Evolutionary conservation across 306 rosid genomes (phyloP), one percentile per base, ranked within the genome.

Genomic region (Malus orientalis): DNA sequence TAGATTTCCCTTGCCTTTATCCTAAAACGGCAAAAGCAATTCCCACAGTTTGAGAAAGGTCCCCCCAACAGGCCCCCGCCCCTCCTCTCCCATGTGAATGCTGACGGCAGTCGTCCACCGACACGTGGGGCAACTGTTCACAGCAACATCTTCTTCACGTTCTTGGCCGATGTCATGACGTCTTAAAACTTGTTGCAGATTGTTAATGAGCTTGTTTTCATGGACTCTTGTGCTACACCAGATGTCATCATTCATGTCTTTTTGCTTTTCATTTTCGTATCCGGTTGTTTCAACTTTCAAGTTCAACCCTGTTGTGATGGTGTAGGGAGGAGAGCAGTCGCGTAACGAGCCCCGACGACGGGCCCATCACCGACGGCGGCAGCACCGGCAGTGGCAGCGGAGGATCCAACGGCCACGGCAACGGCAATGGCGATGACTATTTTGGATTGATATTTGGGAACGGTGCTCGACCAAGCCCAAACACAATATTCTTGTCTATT

Each of bases 381-480:
- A 82, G 83, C 74, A 81, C 78, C 72, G 68, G 67, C 82, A 80
- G 57, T 15, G 92, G 91, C 59, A 75, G 40, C 12, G 83, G 53
- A 36, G 84, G 81, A 4, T 80, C 90, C 68, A 47, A 76, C 76
- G 76, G 80, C 53, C 85, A 72, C 12, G 10, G 42, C 70, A 54
- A 76, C 76, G 90, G 80, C 38, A 96, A 87, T 0, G 93, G 86
- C 87, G 97, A 86, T 0, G 93, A 89, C 87, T 88, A 79, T 79
- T 92, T 92, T 23, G 97, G 97, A 57, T 91, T 92, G 96, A 88
- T 92, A 79, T 91, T 96, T 66, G 87, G 83, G 55, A 87, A 85
- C 49, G 78, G 82, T 22, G 76, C 93, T 16, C 82, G 89, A 73
- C 67, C 79, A 32, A 45, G 32, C 69, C 12, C 81, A 71, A 69